Conservation (phyloP, 1,139 yeast species). For the Candida albicans region DNA sequence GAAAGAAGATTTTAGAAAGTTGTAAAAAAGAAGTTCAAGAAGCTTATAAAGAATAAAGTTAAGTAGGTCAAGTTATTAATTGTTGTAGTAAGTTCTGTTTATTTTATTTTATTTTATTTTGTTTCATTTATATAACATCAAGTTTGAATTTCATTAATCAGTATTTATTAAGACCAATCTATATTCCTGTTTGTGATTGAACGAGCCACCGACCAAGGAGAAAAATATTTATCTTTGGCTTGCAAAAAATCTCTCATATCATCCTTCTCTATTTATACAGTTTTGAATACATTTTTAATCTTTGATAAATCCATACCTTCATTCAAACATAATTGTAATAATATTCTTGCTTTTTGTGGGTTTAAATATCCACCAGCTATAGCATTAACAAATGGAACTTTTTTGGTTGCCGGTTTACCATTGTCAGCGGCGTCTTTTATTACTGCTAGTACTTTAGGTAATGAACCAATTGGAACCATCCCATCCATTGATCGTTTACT, state of each 20-base stretch:
- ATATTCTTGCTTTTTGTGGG: slow-evolving; percentile 65
- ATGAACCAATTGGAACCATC: slow-evolving; percentile 39
- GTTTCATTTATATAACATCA: neutral
- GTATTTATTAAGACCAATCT: neutral
- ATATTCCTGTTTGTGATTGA: too few species aligned
- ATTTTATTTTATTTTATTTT: neutral
- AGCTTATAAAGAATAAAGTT: slow-evolving; percentile 37
- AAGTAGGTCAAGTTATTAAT: neutral
- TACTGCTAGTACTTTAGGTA: slow-evolving; percentile 28
- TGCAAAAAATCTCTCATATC: neutral
- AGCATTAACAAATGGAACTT: slow-evolving; percentile 23
- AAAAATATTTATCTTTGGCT: neutral
- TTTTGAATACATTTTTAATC: slow-evolving; percentile 49
- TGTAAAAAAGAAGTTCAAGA: slow-evolving; percentile 59
- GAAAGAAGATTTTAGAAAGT: slow-evolving; percentile 81
- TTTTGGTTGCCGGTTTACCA: slow-evolving; percentile 22
- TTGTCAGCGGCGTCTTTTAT: neutral
- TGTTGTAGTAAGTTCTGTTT: neutral
- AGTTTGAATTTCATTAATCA: too few species aligned
- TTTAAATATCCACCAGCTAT: slow-evolving; percentile 67
- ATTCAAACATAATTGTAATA: slow-evolving; percentile 58
- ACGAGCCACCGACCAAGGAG: too few species aligned
- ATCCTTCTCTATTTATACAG: slow-evolving; percentile 29
- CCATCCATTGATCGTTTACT: slow-evolving; percentile 65
- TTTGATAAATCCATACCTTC: slow-evolving; percentile 38